phyloP scores from a whole-genome alignment of 768 basidiomycete species.

The Phaeotremella fagi region DNA sequence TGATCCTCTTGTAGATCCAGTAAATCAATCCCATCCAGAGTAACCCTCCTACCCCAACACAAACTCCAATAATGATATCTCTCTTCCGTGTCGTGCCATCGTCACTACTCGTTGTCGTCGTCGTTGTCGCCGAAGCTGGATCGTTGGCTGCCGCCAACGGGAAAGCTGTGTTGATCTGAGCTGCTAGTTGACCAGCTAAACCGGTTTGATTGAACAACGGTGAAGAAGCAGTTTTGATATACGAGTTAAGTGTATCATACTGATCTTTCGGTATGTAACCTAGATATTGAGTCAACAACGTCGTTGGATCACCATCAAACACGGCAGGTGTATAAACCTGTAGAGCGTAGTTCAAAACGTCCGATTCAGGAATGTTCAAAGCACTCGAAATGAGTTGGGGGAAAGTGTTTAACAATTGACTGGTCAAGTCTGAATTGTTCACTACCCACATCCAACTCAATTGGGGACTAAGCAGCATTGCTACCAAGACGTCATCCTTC shows the following conservation, averaged over 20 bases:
- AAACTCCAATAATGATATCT: slow-evolving; percentile 87
- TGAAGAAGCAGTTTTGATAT: slow-evolving; percentile 62
- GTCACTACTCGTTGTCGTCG: neutral
- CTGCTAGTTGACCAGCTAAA: slow-evolving; percentile 59
- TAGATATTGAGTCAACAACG: slow-evolving; percentile 66
- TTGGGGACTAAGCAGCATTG: slow-evolving; percentile 37
- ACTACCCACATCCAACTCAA: slow-evolving; percentile 51
- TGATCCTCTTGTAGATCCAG: slow-evolving; percentile 65
- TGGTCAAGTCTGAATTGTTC: slow-evolving; percentile 56
- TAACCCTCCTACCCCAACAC: slow-evolving; percentile 72
- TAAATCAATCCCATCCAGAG: slow-evolving; percentile 67
- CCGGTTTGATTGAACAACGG: slow-evolving; percentile 60
- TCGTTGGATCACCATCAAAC: slow-evolving; percentile 55
- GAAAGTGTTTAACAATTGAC: slow-evolving; percentile 71
- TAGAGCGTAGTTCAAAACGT: slow-evolving; percentile 58
- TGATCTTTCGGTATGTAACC: slow-evolving; percentile 60
- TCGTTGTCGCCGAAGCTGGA: slow-evolving; percentile 6
- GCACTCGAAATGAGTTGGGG: slow-evolving; percentile 56
- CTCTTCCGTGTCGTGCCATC: slow-evolving; percentile 54
- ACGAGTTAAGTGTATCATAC: slow-evolving; percentile 60
- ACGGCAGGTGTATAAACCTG: slow-evolving; percentile 63
- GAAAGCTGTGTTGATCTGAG: slow-evolving; percentile 65
- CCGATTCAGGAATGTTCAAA: slow-evolving; percentile 50
- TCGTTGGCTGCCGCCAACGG: slow-evolving; percentile 50
- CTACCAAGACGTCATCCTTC: slow-evolving; percentile 37